Evolutionary conservation across 2,329 filamentous ascomycete species (phyloP).

Genomic region (Tothia fuscella): DNA sequence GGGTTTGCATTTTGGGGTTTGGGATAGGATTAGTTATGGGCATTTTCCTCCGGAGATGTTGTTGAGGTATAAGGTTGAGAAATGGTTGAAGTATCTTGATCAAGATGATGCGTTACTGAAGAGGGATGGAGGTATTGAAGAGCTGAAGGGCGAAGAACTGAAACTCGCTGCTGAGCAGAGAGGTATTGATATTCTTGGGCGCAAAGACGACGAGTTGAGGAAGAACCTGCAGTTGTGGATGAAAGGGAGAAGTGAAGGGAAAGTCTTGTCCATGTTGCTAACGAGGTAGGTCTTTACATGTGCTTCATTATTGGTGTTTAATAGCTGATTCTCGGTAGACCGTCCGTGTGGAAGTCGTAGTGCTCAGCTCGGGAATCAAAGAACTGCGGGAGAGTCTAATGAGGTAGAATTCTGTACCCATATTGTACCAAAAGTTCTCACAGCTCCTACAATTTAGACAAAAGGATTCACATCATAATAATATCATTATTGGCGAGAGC

Average conservation of each 20-base stretch:
- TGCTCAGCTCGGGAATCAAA: too few relatives aligned
- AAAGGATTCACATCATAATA: too few relatives aligned
- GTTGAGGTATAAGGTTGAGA: constrained; percentile 41
- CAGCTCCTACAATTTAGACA: too few relatives aligned
- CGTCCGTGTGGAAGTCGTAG: too few relatives aligned
- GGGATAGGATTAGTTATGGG: constrained; percentile 29
- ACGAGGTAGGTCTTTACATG: constrained; percentile 2
- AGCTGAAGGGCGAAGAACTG: constrained; percentile 2
- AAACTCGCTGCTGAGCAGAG: constrained; percentile 5
- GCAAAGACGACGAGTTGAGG: not conserved
- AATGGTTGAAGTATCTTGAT: constrained; percentile 50
- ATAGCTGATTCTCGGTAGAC: too few relatives aligned
- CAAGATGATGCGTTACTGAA: constrained; percentile 58
- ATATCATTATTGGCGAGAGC: too few relatives aligned
- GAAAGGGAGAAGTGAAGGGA: not conserved
- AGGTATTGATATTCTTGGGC: constrained; percentile 7
- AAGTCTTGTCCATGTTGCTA: not conserved
- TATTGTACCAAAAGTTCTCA: too few relatives aligned
- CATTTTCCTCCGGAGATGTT: constrained; percentile 33
- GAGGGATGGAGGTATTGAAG: constrained; percentile 3
- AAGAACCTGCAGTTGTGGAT: constrained; percentile 3
- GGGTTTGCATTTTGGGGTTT: constrained; percentile 29
- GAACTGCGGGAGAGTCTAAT: too few relatives aligned
- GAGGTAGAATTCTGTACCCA: too few relatives aligned
- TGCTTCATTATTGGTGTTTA: too few relatives aligned